phyloP scores from a whole-genome alignment of 768 basidiomycete genomes.

The Termitomyces sp. region DNA sequence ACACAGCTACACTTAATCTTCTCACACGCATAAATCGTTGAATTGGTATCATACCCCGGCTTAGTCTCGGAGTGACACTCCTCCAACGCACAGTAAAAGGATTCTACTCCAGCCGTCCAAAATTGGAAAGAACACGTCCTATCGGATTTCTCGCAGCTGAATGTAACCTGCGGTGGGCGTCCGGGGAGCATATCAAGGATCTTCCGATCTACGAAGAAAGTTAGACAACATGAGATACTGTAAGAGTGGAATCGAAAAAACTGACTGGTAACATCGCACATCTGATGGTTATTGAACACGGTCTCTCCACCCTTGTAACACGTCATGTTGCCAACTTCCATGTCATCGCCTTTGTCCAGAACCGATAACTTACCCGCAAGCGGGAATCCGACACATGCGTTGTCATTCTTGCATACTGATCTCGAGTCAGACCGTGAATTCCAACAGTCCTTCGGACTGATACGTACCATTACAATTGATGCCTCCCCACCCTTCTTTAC shows the following conservation, averaged over 20 bases:
- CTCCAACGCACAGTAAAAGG: conserved; percentile 89
- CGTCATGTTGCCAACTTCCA: conserved; percentile 62
- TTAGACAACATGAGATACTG: background rate
- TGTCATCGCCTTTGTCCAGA: conserved; percentile 32
- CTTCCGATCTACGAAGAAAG: conserved; percentile 67
- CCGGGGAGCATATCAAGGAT: conserved; percentile 89
- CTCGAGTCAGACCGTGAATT: background rate
- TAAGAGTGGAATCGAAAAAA: conserved; percentile 9
- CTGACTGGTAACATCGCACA: conserved; percentile 97
- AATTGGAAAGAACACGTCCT: conserved; percentile 91
- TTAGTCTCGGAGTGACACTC: conserved; percentile 49
- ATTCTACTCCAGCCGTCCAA: conserved; percentile 93
- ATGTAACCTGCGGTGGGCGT: conserved; percentile 93
- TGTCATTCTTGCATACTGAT: conserved; percentile 8
- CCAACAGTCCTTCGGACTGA: background rate
- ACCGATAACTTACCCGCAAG: conserved; percentile 39
- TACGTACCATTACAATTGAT: conserved; percentile 93
- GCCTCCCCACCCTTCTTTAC: conserved; percentile 93
- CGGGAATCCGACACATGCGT: conserved; percentile 2
- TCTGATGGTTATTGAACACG: conserved; percentile 93
- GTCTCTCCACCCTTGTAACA: conserved; percentile 93
- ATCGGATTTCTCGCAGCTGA: conserved; percentile 70
- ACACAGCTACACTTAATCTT: conserved; percentile 88
- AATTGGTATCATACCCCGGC: conserved; percentile 59
- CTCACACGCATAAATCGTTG: conserved; percentile 75